Evolutionary conservation across 2,329 filamentous ascomycete species (phyloP).

Genomic region (Epichloe baconii): DNA sequence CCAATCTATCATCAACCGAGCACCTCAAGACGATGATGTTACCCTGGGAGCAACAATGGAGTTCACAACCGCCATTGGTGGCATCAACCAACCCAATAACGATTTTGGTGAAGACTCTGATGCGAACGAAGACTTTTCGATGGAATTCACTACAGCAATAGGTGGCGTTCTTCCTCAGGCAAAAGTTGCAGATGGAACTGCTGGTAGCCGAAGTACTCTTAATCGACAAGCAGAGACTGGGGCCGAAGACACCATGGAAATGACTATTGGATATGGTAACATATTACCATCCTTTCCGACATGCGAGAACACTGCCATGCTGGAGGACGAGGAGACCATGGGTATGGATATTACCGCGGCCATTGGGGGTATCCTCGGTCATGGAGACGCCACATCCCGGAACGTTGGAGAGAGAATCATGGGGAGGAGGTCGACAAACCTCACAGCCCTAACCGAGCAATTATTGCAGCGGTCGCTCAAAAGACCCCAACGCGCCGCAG

Average conservation of each 20-base stretch:
- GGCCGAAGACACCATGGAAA: slow-evolving; percentile 32
- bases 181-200: slow-evolving; percentile 13
- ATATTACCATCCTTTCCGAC: slow-evolving; percentile 26
- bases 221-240: slow-evolving; percentile 19
- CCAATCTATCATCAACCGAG: background rate
- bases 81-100: slow-evolving; percentile 37
- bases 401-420: slow-evolving; percentile 40
- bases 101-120: slow-evolving; percentile 23
- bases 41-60: slow-evolving; percentile 51
- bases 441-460: slow-evolving; percentile 28
- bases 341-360: slow-evolving; percentile 57
- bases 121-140: slow-evolving; percentile 59
- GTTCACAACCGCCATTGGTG: slow-evolving; percentile 64
- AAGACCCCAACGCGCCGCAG: slow-evolving; percentile 9
- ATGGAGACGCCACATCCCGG: slow-evolving; percentile 16
- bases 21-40: slow-evolving; percentile 19
- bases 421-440: slow-evolving; percentile 41
- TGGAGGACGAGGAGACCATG: slow-evolving; percentile 28
- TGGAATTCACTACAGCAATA: slow-evolving; percentile 61
- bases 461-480: slow-evolving; percentile 14
- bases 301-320: slow-evolving; percentile 19
- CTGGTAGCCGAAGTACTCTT: slow-evolving; percentile 10
- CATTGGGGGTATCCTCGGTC: slow-evolving; percentile 46
- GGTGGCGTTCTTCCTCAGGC: slow-evolving; percentile 36
- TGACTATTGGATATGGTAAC: slow-evolving; percentile 44